Evolutionary conservation across 2,329 filamentous ascomycete genomes (phyloP).

Genomic region (Lomentospora prolificans): DNA sequence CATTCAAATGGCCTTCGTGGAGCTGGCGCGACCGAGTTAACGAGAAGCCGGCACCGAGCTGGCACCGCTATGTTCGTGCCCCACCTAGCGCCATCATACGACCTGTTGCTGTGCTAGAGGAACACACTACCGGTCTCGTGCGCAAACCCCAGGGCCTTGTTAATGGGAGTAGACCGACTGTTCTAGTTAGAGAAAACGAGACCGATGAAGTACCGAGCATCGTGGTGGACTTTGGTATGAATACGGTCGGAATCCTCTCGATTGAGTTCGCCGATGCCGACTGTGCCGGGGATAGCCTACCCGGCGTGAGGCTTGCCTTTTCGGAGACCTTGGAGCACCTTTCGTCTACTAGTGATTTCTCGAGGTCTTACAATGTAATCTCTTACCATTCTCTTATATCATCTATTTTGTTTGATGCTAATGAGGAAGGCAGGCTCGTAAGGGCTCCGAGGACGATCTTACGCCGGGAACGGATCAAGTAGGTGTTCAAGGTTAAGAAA

Average conservation of each 20-base stretch:
- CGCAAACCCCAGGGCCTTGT: conserved; percentile 6
- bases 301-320: conserved; percentile 35
- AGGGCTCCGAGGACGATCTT: conserved; percentile 17
- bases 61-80: conserved; percentile 9
- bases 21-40: neutral
- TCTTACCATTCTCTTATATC: neutral
- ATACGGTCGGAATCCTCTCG: conserved; percentile 31
- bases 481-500: too few species aligned
- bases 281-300: conserved; percentile 18
- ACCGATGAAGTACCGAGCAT: conserved; percentile 22
- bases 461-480: conserved; percentile 39
- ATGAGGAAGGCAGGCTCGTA: neutral
- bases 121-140: conserved; percentile 3
- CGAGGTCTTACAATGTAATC: conserved; percentile 32
- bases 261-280: conserved; percentile 30
- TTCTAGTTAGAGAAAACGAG: neutral
- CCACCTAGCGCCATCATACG: neutral
- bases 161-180: neutral
- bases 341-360: conserved; percentile 34
- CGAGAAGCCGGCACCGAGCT: neutral
- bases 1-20: neutral
- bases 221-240: conserved; percentile 40
- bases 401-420: neutral
- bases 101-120: conserved; percentile 5
- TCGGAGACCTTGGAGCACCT: conserved; percentile 38